Evolutionary conservation across 768 basidiomycete genomes (phyloP).

Genomic region (Mycena rebaudengoi): DNA sequence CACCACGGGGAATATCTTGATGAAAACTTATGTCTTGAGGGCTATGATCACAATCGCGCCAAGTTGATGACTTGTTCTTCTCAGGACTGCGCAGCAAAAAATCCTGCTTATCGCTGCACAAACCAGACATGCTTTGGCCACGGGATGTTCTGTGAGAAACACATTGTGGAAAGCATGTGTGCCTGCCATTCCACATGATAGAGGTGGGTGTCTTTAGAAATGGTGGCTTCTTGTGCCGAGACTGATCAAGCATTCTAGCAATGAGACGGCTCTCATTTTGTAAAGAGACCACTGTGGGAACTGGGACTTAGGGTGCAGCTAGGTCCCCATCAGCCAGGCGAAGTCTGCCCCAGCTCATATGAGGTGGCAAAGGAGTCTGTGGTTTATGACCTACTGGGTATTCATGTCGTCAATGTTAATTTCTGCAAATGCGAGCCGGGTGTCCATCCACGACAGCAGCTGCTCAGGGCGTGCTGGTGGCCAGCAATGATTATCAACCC

Average conservation of each 20-base stretch:
- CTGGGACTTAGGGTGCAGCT: slow-evolving; percentile 24
- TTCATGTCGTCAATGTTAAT: slow-evolving; percentile 18
- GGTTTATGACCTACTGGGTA: slow-evolving; percentile 9
- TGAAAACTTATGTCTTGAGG: not conserved
- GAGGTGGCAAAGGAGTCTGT: not conserved
- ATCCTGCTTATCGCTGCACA: not conserved
- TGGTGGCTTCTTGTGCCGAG: too few species aligned
- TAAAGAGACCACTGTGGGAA: not conserved
- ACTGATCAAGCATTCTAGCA: not conserved
- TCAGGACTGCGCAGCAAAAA: not conserved
- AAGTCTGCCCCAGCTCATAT: not conserved
- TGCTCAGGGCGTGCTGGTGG: slow-evolving; percentile 21
- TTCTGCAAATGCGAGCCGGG: too few species aligned
- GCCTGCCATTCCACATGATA: not conserved
- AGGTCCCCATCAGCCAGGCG: slow-evolving; percentile 7
- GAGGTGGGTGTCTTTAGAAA: too few species aligned
- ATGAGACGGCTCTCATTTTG: slow-evolving; percentile 1
- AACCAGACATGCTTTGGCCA: not conserved
- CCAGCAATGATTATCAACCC: slow-evolving; percentile 16
- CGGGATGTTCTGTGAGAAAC: not conserved
- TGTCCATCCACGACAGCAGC: slow-evolving; percentile 13
- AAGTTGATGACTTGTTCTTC: not conserved
- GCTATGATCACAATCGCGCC: not conserved
- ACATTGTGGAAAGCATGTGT: not conserved
- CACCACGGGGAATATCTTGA: slow-evolving; percentile 1